Evolutionary conservation across 306 rosid species (phyloP), one percentile per base, ranked within the genome.

Genomic region (Macrotyloma uniflorum): DNA sequence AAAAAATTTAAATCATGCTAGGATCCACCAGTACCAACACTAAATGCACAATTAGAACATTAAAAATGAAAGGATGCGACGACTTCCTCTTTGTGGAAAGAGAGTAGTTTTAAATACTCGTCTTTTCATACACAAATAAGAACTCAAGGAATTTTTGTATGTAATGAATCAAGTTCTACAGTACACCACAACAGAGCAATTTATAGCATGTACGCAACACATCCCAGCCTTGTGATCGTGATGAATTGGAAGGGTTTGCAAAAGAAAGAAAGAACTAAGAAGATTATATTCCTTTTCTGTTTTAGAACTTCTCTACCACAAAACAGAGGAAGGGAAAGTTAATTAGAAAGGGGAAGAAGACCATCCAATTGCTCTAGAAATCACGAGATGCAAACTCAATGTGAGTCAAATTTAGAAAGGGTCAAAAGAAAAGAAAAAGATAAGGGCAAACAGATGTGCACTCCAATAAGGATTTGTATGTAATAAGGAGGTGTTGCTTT

Each of bases 111-210:
- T 51, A 38, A 38, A 8, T 38, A 38, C 13, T 6, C 5, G 15
- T 72, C 26, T 79, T 72, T 71, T 50, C 42, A 79, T 13, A 33
- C 67, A 59, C 72, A 79, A 59, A 61, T 50, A 72, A 19, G 12
- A 73, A 73, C 15, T 15, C 30, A 14, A 65, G 65, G 15, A 55
- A 24, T 64, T 30, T 80, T 80, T 30, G 36, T 54, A n/a, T 67
- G 62, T 49, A 2, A 32, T 43, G 28, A 80, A 45, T 7, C 33
- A 42, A 16, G 45, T 5, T 20, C 19, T 68, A n/a, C 22, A 58
- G 22, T 23, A 57, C 14, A 68, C 40, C 70, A 45, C 46, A 69
- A 30, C 5, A 58, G 42, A 58, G 32, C 49, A 77, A 77, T 26
- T 51, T 30, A 42, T 15, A 58, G 57, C 43, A 74, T 26, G 20